A percentile compares a stretch with the other conserved stretches of the same genome.
Conservation (phyloP, 192 early-diverging fungal species). For the Backusella tarrabulga region DNA sequence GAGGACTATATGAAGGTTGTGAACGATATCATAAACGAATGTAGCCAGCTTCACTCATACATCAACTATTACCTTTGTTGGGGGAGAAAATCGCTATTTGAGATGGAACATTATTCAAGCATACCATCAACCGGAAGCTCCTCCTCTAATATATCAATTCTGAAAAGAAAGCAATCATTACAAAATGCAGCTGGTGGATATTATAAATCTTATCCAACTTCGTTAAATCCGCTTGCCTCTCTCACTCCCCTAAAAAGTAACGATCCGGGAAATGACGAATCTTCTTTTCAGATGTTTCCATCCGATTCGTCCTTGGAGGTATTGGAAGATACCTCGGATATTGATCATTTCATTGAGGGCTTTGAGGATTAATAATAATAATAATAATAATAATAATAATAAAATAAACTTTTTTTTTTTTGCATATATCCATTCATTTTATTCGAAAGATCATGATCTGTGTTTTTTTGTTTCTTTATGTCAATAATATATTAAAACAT, state of each 20-base stretch:
- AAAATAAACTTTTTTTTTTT: background rate
- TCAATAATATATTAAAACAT: background rate
- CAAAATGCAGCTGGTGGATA: background rate
- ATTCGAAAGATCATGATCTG: no score
- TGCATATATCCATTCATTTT: no score
- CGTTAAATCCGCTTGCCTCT: background rate
- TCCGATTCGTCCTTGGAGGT: background rate
- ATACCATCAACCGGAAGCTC: background rate
- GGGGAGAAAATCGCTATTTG: conserved; percentile 20
- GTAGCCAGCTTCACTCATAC: background rate
- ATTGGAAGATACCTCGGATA: background rate
- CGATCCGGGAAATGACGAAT: background rate
- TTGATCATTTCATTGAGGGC: background rate
- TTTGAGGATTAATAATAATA: background rate
- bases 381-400: no score
- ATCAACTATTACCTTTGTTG: conserved; percentile 12
- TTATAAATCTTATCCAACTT: background rate
- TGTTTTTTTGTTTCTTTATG: background rate
- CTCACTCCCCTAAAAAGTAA: background rate
- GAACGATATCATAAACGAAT: background rate
- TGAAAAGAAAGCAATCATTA: background rate
- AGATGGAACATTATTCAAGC: background rate
- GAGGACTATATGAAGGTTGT: background rate
- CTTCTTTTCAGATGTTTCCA: background rate
- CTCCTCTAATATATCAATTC: background rate